Evolutionary conservation across 257 asterid genomes (phyloP).

Genomic region (Salvia hispanica): DNA sequence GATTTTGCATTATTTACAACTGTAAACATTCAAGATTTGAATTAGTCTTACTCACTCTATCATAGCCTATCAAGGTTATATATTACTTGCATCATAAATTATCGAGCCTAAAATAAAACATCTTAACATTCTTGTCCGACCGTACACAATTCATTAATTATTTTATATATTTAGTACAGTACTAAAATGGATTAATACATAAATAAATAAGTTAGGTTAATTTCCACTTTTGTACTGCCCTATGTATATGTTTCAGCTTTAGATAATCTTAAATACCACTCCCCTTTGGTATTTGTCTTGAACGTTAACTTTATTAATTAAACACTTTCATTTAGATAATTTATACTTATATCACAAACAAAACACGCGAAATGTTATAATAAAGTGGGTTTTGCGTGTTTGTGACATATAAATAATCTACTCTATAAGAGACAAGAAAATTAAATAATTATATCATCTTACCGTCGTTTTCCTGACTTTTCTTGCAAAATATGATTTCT

Average conservation of each 20-base stretch:
- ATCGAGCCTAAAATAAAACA: no score
- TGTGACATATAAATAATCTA: not conserved
- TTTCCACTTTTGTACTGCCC: not conserved
- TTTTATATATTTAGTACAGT: no score
- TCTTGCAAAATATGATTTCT: conserved; percentile 1
- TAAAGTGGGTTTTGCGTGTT: conserved; percentile 13
- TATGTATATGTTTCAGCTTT: not conserved
- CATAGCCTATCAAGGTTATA: not conserved
- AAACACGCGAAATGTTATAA: not conserved
- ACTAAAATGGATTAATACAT: no score
- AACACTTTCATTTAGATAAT: no score
- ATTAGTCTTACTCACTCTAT: conserved; percentile 6
- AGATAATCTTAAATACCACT: not conserved
- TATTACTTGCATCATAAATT: no score
- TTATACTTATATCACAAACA: no score
- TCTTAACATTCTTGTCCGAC: no score
- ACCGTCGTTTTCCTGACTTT: conserved; percentile 27
- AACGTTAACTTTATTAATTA: not conserved
- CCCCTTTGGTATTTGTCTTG: not conserved
- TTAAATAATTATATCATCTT: conserved; percentile 19
- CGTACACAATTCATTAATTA: no score
- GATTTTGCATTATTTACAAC: conserved; percentile 11
- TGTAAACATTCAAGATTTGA: not conserved
- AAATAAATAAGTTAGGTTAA: not conserved
- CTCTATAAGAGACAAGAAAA: conserved; percentile 4